Percentiles rank a stretch among this genome's conserved stretches.
Evolutionary conservation across 2,329 filamentous ascomycete species (phyloP).

Genomic region (Talaromyces sp.): DNA sequence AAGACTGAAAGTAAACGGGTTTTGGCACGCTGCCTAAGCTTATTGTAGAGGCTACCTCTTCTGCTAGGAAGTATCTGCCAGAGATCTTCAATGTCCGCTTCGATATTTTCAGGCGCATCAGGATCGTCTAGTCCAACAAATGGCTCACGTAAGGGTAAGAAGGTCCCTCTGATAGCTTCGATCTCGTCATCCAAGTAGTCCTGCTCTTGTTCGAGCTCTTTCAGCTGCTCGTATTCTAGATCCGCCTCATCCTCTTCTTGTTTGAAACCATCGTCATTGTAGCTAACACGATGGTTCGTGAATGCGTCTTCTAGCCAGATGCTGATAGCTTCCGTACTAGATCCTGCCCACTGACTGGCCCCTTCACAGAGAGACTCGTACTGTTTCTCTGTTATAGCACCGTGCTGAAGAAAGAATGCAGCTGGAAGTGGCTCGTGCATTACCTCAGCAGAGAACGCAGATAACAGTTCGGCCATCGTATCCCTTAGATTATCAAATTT

Average conservation of each 20-base stretch:
- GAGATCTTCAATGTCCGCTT: slow-evolving; percentile 51
- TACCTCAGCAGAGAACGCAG: slow-evolving; percentile 38
- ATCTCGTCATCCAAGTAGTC: slow-evolving; percentile 52
- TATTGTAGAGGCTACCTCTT: slow-evolving; percentile 65
- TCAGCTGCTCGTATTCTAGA: slow-evolving; percentile 58
- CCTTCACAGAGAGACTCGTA: slow-evolving; percentile 57
- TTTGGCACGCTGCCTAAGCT: slow-evolving; percentile 58
- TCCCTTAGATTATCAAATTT: slow-evolving; percentile 44
- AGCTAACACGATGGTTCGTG: slow-evolving; percentile 43
- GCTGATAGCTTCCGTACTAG: slow-evolving; percentile 41
- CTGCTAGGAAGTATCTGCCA: slow-evolving; percentile 55
- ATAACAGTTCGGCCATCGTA: slow-evolving; percentile 42
- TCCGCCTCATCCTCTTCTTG: slow-evolving; percentile 60
- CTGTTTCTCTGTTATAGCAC: slow-evolving; percentile 62
- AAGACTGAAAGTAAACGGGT: slow-evolving; percentile 47
- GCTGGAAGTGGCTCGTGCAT: slow-evolving; percentile 51
- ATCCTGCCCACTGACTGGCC: slow-evolving; percentile 43
- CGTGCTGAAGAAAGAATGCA: slow-evolving; percentile 51
- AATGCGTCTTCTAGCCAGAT: slow-evolving; percentile 58
- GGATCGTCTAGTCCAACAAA: slow-evolving; percentile 29
- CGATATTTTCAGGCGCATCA: slow-evolving; percentile 11
- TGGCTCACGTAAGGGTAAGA: slow-evolving; percentile 42
- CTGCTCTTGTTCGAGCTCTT: slow-evolving; percentile 59
- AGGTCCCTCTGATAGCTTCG: slow-evolving; percentile 50
- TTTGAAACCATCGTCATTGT: slow-evolving; percentile 49